phyloP scores from a whole-genome alignment of 768 basidiomycete genomes.

The Collybiopsis luxurians region DNA sequence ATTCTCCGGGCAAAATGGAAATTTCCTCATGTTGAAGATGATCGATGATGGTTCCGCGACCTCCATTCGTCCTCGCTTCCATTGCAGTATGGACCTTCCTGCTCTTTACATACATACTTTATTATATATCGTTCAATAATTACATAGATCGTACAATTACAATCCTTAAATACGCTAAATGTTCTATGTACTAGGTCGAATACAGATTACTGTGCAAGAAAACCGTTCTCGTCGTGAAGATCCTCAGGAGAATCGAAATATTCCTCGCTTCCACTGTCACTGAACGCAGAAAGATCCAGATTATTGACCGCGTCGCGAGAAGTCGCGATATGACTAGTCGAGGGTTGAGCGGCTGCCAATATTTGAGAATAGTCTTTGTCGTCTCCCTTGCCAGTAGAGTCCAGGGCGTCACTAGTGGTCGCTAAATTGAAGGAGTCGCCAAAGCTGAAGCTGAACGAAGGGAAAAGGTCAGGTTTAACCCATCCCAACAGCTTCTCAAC shows the following conservation, averaged over 20 bases:
- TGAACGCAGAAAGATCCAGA: neutral
- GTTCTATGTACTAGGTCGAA: too few relatives aligned
- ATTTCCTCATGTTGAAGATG: too few relatives aligned
- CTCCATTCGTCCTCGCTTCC: too few relatives aligned
- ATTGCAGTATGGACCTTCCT: too few relatives aligned
- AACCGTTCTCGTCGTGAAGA: neutral
- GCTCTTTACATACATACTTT: too few relatives aligned
- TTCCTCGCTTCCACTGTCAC: neutral
- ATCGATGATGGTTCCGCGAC: too few relatives aligned
- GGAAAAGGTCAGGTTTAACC: neutral
- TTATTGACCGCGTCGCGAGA: neutral
- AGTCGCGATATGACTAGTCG: neutral
- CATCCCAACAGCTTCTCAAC: too few relatives aligned
- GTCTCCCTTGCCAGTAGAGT: neutral
- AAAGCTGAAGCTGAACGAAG: neutral
- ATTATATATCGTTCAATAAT: too few relatives aligned
- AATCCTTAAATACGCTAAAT: too few relatives aligned
- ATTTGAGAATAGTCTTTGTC: neutral
- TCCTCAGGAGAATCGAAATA: slow-evolving; percentile 2
- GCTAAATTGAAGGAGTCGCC: neutral
- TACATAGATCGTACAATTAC: too few relatives aligned
- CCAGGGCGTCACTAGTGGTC: neutral
- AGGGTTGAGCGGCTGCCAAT: neutral
- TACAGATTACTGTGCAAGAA: neutral
- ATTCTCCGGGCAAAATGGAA: too few relatives aligned